Conservation (phyloP, 1,284 basidiomycete species). For the Vanrija pseudolonga region DNA sequence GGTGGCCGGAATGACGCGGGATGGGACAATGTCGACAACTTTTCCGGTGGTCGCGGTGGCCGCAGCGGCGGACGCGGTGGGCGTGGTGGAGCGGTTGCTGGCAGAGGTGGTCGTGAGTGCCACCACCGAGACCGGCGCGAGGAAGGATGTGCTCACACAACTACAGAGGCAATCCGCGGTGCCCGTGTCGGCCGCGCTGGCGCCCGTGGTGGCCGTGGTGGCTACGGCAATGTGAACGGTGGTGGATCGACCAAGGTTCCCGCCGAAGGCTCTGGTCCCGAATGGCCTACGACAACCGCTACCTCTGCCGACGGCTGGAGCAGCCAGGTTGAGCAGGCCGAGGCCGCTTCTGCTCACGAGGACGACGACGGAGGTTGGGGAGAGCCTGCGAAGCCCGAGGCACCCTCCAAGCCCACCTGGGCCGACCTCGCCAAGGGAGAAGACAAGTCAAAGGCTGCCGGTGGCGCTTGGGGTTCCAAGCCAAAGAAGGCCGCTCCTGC, state of each 20-base stretch:
- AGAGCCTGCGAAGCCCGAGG: conserved; percentile 5
- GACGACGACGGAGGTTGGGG: conserved; percentile 22
- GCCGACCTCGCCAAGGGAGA: conserved; percentile 12
- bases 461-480: conserved; percentile 1
- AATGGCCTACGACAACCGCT: conserved; percentile 36
- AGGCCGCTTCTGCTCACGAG: conserved; percentile 21
- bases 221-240: conserved; percentile 28
- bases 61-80: conserved; percentile 34
- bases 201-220: conserved; percentile 41
- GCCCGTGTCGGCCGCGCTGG: conserved; percentile 31
- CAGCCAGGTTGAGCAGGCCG: conserved; percentile 38
- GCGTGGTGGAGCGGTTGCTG: conserved; percentile 25
- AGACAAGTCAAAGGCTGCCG: conserved; percentile 11
- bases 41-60: conserved; percentile 23
- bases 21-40: conserved; percentile 33
- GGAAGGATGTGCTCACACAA: background rate
- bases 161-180: conserved; percentile 14
- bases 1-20: conserved; percentile 44
- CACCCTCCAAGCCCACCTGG: conserved; percentile 4
- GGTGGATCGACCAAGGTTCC: conserved; percentile 15
- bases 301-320: conserved; percentile 41
- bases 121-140: background rate
- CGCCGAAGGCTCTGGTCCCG: conserved; percentile 17
- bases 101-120: conserved; percentile 7
- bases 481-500: conserved; percentile 3